phyloP scores from a whole-genome alignment of 1,284 basidiomycete genomes.

The Moesziomyces aphidis region DNA sequence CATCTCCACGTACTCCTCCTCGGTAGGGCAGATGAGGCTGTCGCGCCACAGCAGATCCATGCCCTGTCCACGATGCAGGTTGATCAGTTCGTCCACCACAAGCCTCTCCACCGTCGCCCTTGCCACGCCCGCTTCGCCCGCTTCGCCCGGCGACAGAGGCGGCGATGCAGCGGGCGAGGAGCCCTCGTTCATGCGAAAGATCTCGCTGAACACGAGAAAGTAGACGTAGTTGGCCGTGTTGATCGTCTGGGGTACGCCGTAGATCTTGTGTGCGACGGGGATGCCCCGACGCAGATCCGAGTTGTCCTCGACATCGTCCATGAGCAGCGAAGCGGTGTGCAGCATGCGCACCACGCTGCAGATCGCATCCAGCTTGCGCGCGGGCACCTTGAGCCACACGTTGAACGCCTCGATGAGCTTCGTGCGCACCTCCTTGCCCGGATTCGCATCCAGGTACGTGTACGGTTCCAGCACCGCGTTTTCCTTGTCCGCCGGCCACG shows the following conservation, averaged over 20 bases:
- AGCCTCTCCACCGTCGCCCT: conserved; percentile 42
- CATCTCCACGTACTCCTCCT: conserved; percentile 95
- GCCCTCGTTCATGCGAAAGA: conserved; percentile 80
- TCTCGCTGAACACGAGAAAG: conserved; percentile 72
- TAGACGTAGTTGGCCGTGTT: conserved; percentile 98
- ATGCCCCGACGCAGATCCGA: conserved; percentile 87
- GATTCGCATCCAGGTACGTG: conserved; percentile 83
- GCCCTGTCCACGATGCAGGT: conserved; percentile 93
- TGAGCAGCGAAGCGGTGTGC: conserved; percentile 90
- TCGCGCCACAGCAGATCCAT: conserved; percentile 96
- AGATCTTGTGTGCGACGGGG: conserved; percentile 93
- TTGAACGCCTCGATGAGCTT: conserved; percentile 95
- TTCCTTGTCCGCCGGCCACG: conserved; percentile 69
- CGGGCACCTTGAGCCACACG: conserved; percentile 85
- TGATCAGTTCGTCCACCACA: conserved; percentile 77
- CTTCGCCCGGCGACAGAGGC: conserved; percentile 24
- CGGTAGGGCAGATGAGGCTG: conserved; percentile 88
- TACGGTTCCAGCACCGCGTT: conserved; percentile 80
- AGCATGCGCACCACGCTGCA: conserved; percentile 88
- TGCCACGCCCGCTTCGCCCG: background rate
- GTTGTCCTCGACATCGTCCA: conserved; percentile 98
- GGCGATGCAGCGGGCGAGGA: conserved; percentile 9
- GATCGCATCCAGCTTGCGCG: conserved; percentile 79
- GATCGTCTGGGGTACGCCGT: conserved; percentile 95
- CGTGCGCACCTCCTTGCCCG: conserved; percentile 92